Percentiles rank a stretch among this genome's conserved stretches.
These are phyloP conservation scores for Euptelea pleiosperma DNA, from an alignment of 164 flowering plant species.

Conservation along the genomic window DNA sequence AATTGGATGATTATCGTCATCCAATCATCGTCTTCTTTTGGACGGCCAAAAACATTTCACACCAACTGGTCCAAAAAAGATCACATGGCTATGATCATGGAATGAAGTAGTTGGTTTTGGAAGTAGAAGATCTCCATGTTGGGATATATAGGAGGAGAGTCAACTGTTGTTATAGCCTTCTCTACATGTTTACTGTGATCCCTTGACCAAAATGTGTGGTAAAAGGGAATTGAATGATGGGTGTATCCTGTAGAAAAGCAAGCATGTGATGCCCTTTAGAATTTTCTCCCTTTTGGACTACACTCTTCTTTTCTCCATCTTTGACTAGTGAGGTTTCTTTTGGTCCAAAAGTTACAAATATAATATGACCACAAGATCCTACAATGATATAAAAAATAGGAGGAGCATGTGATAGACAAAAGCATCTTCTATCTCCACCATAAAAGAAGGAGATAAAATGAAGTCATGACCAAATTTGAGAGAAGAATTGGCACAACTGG, in stretches of 20 bases:
- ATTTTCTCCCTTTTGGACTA: too few relatives aligned
- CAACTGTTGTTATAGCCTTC: too few relatives aligned
- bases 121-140: too few relatives aligned
- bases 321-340: neutral
- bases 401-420: slow-evolving; percentile 18
- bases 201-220: neutral
- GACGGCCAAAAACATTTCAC: too few relatives aligned
- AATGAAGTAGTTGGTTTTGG: too few relatives aligned
- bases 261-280: slow-evolving; percentile 13
- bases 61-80: too few relatives aligned
- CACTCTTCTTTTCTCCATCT: neutral
- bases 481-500: too few relatives aligned
- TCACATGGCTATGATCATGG: too few relatives aligned
- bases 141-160: neutral
- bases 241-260: slow-evolving; percentile 1
- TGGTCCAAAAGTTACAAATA: slow-evolving; percentile 6
- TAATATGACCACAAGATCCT: neutral
- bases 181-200: neutral
- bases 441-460: neutral
- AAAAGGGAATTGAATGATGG: slow-evolving; percentile 5
- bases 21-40: too few relatives aligned
- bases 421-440: slow-evolving; percentile 13
- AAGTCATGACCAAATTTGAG: too few relatives aligned
- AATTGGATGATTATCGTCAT: too few relatives aligned
- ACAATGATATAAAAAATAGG: slow-evolving; percentile 9